phyloP scores from a whole-genome alignment of 257 asterid species.

The Fraxinus anomala region DNA sequence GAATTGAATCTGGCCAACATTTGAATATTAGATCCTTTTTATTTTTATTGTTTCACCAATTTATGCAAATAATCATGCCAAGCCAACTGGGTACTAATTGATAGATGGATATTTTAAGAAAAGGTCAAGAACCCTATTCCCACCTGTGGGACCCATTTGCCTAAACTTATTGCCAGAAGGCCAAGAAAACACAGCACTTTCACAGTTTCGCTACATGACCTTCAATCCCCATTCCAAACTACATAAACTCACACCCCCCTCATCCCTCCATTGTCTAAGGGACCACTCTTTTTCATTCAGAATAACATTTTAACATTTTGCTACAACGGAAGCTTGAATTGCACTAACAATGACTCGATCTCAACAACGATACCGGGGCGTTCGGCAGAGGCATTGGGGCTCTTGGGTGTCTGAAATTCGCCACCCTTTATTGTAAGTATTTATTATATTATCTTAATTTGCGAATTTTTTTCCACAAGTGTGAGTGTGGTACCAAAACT shows the following conservation, averaged over 20 bases:
- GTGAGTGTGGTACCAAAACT: not conserved
- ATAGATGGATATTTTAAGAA: not conserved
- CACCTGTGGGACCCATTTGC: slow-evolving; percentile 39
- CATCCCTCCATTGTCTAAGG: not conserved
- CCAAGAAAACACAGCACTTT: not conserved
- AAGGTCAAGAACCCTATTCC: slow-evolving; percentile 24
- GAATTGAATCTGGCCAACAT: slow-evolving; percentile 46
- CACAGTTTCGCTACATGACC: too few species aligned
- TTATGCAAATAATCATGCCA: slow-evolving; percentile 28
- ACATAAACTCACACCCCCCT: not conserved
- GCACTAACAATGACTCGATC: slow-evolving; percentile 49
- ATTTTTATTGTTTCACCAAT: slow-evolving; percentile 5
- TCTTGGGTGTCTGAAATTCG: slow-evolving; percentile 93
- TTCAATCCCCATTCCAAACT: not conserved
- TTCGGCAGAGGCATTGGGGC: slow-evolving; percentile 89
- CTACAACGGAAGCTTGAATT: not conserved
- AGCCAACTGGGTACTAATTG: slow-evolving; percentile 50
- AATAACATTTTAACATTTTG: not conserved
- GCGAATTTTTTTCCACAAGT: not conserved
- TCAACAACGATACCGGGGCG: slow-evolving; percentile 70
- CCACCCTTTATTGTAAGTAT: slow-evolving; percentile 63
- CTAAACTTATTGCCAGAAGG: slow-evolving; percentile 17
- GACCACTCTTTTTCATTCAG: not conserved
- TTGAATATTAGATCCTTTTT: not conserved
- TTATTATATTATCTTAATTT: not conserved